Evolutionary conservation across 345 rosid species (phyloP), one percentile per base, ranked within the genome.

Genomic region (Lagerstroemia speciosa): DNA sequence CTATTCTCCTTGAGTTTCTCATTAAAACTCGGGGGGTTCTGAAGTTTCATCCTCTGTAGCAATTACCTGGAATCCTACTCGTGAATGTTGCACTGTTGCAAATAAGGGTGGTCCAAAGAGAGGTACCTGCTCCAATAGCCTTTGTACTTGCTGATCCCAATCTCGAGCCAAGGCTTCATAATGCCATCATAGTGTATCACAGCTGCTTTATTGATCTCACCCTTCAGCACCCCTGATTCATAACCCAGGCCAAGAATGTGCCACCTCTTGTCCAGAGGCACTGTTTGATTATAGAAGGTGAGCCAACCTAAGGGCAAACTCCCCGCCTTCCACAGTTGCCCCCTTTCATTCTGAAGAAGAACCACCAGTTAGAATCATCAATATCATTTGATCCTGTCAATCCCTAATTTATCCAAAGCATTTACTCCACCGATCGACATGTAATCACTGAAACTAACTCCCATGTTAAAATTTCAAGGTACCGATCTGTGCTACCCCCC

Each of bases 141-240:
- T 78, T 84, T 94, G 73, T 88, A 88, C 78, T 84, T 84, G 5
- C 73, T 75, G 70, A 89, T 79, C 69, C 87, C 99, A 6, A 89
- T 87, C 43, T 94, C 97, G 65, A 89, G 80, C 99, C 99, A 94
- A 16, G 99, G 99, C 79, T 94, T 91, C 97, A 82, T 85, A 72
- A 87, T 77, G 65, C 99, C 99, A 57, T 89, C 88, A 37, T 81
- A 94, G 76, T 94, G 99, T 74, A 90, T 78, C 67, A 95, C 98
- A 16, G 96, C 96, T 1, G 92, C 93, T 38, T 65, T 72, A 50
- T 84, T 89, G 24, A 94, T 84, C 33, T 86, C 88, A 17, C 48
- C 74, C 62, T 50, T 77, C 33, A 73, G 69, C 34, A 90, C 74
- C 46, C 78, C 82, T 11, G 89, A 82, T 31, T 87, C 85, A 5